These are phyloP conservation scores for Aspergillus quadrilineatus DNA, from an alignment of 2,329 filamentous ascomycete genomes.

Conservation along the genomic window DNA sequence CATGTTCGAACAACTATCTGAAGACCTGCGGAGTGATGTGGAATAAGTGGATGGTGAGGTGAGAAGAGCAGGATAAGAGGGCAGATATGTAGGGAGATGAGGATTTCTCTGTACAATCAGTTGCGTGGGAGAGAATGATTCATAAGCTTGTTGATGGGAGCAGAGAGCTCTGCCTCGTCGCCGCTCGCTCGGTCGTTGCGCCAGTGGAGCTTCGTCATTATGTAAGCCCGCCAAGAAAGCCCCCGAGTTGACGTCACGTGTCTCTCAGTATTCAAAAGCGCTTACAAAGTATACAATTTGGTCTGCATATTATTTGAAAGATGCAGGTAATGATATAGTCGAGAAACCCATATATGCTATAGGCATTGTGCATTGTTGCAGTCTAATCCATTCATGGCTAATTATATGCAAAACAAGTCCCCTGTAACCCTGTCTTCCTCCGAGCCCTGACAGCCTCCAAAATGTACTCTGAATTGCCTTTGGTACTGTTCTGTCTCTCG, in stretches of 20 bases:
- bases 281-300: background rate
- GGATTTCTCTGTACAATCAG: conserved; percentile 17
- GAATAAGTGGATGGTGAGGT: conserved; percentile 8
- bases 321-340: no score
- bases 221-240: conserved; percentile 25
- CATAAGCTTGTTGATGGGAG: conserved; percentile 29
- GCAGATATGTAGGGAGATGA: conserved; percentile 14
- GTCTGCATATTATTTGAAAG: no score
- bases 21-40: conserved; percentile 21
- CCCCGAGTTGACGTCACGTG: conserved; percentile 5
- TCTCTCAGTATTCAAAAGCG: no score
- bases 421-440: conserved; percentile 41
- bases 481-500: conserved; percentile 54
- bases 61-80: conserved; percentile 5
- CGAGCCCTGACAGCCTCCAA: conserved; percentile 64
- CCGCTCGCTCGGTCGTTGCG: conserved; percentile 26
- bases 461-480: conserved; percentile 58
- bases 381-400: background rate
- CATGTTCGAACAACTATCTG: conserved; percentile 58
- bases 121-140: conserved; percentile 22
- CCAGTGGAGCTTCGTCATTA: conserved; percentile 28
- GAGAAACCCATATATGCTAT: no score
- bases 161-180: conserved; percentile 25
- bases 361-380: no score
- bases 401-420: conserved; percentile 65